Conservation (phyloP, 2,329 filamentous ascomycete species). For the Botrytis pseudocinerea region DNA sequence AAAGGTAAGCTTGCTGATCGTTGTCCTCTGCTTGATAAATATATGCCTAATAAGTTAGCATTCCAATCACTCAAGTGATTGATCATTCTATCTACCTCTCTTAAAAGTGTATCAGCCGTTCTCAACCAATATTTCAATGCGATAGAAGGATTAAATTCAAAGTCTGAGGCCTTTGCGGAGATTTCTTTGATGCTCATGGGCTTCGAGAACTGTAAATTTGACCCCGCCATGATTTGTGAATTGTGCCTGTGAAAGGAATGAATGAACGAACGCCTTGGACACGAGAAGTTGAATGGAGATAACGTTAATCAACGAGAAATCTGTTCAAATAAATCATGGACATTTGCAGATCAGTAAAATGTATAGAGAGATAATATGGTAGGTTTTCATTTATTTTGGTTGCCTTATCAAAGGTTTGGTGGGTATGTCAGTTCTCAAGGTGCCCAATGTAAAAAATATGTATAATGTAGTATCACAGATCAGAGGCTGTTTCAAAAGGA, state of each 20-base stretch:
- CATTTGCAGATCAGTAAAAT: not conserved
- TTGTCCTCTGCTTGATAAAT: constrained; percentile 87
- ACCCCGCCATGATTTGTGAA: constrained; percentile 38
- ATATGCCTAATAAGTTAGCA: constrained; percentile 58
- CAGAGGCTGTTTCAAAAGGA: not conserved
- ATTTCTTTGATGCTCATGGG: constrained; percentile 79
- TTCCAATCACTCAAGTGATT: not conserved
- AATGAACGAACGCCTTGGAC: not conserved
- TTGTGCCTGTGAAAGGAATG: not conserved
- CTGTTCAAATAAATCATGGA: not conserved
- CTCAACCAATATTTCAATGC: constrained; percentile 79
- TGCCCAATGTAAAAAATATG: not conserved
- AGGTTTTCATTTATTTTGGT: not conserved
- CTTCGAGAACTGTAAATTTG: constrained; percentile 32
- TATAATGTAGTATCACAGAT: not conserved
- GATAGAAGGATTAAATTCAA: constrained; percentile 76
- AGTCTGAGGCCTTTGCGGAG: constrained; percentile 71
- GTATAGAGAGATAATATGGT: not conserved
- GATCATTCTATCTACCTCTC: constrained; percentile 62
- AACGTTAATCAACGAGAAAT: not conserved
- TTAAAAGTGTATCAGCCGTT: constrained; percentile 74
- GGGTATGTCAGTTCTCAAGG: constrained; percentile 8
- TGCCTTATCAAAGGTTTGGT: not conserved
- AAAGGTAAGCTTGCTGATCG: constrained; percentile 82
- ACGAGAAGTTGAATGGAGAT: not conserved